Conservation (phyloP, 345 rosid genomes). For the rapeseed (Brassica napus) region Da-Ae NC_063452.1:60347001-60347500, state of each 20-base stretch:
- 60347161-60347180: constrained; percentile 31
- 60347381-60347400: constrained; percentile 8
- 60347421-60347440: constrained; percentile 97
- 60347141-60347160: constrained; percentile 28
- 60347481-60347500: constrained; percentile 89
- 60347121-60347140: neutral
- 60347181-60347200: constrained; percentile 22
- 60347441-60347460: constrained; percentile 96
- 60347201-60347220: constrained; percentile 78
- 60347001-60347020: constrained; percentile 28
- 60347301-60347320: neutral
- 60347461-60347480: constrained; percentile 98
- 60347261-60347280: neutral
- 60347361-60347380: neutral
- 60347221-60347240: constrained; percentile 76
- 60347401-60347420: constrained; percentile 93
- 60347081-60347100: neutral
- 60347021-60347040: constrained; percentile 20
- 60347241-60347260: neutral
- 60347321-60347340: neutral
- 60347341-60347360: neutral
- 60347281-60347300: neutral
- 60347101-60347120: neutral
- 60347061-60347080: neutral
- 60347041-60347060: neutral